Conservation (phyloP, 148 eudicot species). For the Linanthus parryae region DNA sequence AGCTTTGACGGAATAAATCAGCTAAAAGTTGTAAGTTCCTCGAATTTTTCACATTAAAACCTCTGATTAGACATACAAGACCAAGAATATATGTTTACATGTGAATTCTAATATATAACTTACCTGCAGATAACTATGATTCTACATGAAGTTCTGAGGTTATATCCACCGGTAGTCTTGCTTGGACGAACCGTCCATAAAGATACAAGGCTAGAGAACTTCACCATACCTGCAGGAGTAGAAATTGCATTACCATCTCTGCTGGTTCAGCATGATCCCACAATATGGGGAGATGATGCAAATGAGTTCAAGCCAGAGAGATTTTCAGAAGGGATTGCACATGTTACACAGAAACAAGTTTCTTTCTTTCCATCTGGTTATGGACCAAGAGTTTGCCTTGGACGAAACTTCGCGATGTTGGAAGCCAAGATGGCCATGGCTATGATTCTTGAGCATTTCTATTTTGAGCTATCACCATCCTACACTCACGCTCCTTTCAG, state of each 20-base stretch:
- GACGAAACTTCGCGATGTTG: conserved; percentile 21
- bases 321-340: conserved; percentile 21
- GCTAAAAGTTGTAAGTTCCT: conserved; percentile 12
- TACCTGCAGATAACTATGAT: conserved; percentile 22
- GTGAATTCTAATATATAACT: too few species aligned
- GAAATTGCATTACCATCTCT: conserved; percentile 15
- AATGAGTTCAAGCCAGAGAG: conserved; percentile 28
- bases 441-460: conserved; percentile 16
- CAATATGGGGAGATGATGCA: conserved; percentile 27
- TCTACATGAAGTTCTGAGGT: conserved; percentile 22
- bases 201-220: conserved; percentile 14
- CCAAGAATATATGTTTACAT: neutral
- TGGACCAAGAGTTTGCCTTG: conserved; percentile 23
- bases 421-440: too few species aligned
- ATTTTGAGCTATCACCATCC: conserved; percentile 25
- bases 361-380: conserved; percentile 24
- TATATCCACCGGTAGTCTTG: conserved; percentile 19
- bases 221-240: conserved; percentile 19
- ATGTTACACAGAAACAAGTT: conserved; percentile 18
- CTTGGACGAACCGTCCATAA: conserved; percentile 6
- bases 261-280: conserved; percentile 18
- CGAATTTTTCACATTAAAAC: neutral
- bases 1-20: conserved; percentile 6
- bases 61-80: neutral
- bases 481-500: conserved; percentile 20